Evolutionary conservation across 345 rosid genomes (phyloP).

Genomic region (Arabidopsis arenosa): DNA sequence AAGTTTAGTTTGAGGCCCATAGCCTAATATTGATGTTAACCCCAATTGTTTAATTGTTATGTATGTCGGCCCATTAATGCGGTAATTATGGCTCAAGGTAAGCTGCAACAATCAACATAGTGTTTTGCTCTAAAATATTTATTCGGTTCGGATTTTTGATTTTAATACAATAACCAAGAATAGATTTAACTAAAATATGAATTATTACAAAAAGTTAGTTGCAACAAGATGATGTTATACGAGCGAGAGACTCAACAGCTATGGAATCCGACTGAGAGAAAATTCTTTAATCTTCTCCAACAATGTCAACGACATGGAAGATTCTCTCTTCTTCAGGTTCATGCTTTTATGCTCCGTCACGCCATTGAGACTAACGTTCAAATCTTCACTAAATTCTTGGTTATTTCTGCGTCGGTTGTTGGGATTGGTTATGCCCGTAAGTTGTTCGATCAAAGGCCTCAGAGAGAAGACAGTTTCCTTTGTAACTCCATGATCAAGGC

Average conservation of each 20-base stretch:
- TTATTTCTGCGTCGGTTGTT: conserved; percentile 45
- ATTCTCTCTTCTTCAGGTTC: conserved; percentile 57
- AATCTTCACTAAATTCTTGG: conserved; percentile 64
- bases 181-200: no score
- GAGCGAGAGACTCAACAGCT: conserved; percentile 37
- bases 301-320: conserved; percentile 39
- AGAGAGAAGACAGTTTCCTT: conserved; percentile 59
- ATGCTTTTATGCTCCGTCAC: conserved; percentile 68
- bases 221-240: not conserved
- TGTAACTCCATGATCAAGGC: conserved; percentile 77
- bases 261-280: conserved; percentile 63
- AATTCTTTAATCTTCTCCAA: conserved; percentile 62
- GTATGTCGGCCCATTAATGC: not conserved
- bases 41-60: no score
- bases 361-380: conserved; percentile 61
- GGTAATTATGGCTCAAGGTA: no score
- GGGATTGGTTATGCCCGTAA: conserved; percentile 58
- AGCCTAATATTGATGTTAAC: not conserved
- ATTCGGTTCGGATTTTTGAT: conserved; percentile 27
- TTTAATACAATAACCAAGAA: no score
- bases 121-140: no score
- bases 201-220: no score
- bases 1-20: not conserved
- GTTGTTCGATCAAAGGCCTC: conserved; percentile 60
- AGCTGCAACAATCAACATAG: no score